Conservation (phyloP, 495 filamentous ascomycete genomes). For the Penicillium paradoxum region DNA sequence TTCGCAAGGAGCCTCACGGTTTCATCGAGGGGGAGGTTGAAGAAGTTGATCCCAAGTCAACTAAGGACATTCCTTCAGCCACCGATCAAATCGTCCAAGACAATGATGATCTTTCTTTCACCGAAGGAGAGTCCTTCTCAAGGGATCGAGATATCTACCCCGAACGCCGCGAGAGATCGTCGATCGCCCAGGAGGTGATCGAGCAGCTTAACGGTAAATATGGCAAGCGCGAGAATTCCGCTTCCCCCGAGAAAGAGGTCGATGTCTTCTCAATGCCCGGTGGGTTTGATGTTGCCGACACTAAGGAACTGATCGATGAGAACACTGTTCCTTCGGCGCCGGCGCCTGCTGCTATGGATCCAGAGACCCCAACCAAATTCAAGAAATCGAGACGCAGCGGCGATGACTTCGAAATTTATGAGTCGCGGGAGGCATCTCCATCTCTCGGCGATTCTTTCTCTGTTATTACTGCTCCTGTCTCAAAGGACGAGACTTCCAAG, state of each 20-base stretch:
- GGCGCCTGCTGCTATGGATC: not conserved
- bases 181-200: slow-evolving; percentile 30
- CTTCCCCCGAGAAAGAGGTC: slow-evolving; percentile 14
- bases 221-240: slow-evolving; percentile 1
- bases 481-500: slow-evolving; percentile 2
- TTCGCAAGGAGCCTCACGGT: slow-evolving; percentile 28
- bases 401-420: slow-evolving; percentile 1
- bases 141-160: slow-evolving; percentile 5
- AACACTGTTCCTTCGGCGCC: not conserved
- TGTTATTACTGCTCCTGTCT: slow-evolving; percentile 19
- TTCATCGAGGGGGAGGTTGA: slow-evolving; percentile 36
- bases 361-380: slow-evolving; percentile 3
- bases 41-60: slow-evolving; percentile 12
- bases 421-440: slow-evolving; percentile 8
- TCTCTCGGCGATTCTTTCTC: slow-evolving; percentile 17
- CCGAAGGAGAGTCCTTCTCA: slow-evolving; percentile 18
- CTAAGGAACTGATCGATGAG: not conserved
- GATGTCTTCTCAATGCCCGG: slow-evolving; percentile 40
- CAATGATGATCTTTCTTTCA: slow-evolving; percentile 16
- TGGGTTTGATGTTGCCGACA: slow-evolving; percentile 30
- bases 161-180: slow-evolving; percentile 5
- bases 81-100: slow-evolving; percentile 11
- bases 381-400: slow-evolving; percentile 2
- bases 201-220: slow-evolving; percentile 24
- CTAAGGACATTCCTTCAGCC: slow-evolving; percentile 6